Evolutionary conservation across 176 grass and related monocot species (phyloP).

Genomic region (Melocanna baccifera): DNA sequence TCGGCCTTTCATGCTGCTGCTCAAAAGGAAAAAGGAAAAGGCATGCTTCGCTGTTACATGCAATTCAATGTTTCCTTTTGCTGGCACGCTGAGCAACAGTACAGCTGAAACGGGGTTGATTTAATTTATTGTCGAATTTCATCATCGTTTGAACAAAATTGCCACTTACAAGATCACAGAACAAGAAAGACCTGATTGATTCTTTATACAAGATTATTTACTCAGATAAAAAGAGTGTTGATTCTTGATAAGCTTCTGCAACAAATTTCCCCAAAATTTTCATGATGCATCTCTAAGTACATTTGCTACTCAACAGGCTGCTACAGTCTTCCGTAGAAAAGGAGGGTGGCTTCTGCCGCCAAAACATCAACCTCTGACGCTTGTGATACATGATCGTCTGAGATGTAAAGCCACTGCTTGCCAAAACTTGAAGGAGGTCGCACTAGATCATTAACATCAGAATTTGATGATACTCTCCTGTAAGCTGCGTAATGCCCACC

Average conservation of each 20-base stretch:
- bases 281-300: not conserved
- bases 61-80: not conserved
- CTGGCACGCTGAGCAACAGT: not conserved
- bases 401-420: conserved; percentile 72
- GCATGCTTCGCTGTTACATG: not conserved
- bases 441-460: conserved; percentile 24
- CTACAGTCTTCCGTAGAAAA: conserved; percentile 85
- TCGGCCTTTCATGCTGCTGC: not conserved
- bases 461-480: conserved; percentile 46
- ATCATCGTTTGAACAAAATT: not conserved
- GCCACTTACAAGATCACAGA: not conserved
- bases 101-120: not conserved
- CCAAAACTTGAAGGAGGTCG: conserved; percentile 13
- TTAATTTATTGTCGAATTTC: not conserved
- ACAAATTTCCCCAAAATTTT: not conserved
- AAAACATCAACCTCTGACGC: conserved; percentile 67
- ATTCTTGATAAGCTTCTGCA: not conserved
- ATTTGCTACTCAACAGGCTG: conserved; percentile 4
- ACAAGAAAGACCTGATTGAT: not conserved
- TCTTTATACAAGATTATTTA: not conserved
- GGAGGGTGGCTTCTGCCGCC: conserved; percentile 65
- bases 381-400: conserved; percentile 58
- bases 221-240: not conserved
- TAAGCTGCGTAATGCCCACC: conserved; percentile 86
- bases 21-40: not conserved